Base-by-base conservation (phyloP, 495 filamentous ascomycete genomes). In the Trichoderma erinaceum region DNA sequence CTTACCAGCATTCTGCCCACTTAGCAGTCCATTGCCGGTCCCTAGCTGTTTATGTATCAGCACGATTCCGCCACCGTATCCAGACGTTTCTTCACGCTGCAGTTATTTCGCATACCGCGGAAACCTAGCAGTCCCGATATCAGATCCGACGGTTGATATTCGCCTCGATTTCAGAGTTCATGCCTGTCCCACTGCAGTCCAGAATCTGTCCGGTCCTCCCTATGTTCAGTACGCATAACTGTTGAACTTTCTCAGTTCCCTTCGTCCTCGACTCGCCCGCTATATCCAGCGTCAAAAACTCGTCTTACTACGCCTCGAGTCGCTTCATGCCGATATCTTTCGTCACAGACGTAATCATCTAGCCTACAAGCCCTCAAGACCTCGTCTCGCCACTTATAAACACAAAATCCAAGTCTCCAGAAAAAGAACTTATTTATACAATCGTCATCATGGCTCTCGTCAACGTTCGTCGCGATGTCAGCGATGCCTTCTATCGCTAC, bases 401-500 rank as follows among this genome's bases (percentile, higher is more conserved):
- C 4, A 38, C 8, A 38, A 23, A 25, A 21, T 52, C 18, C 44
- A 48, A 52, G 21, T 23, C 48, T 21, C 6, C 48, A 27, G n/a
- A 38, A 44, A 69, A 6, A 50, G 10, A 73, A 76, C 75, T 75
- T 78, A 64, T 75, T 41, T 35, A 66, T 71, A 78, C 76, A 67
- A 82, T 77, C 77, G 80, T 77, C 76, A 80, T 67, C 64, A 83
- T 83, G 80, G 90, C 89, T 80, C 78, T 82, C 77, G 84, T 99
- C 86, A 99, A 99, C 81, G 93, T 99, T 85, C 94, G 93, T 78
- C 92, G 95, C 80, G 96, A 98, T 91, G 88, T 97, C 82, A 89
- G 88, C 82, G 95, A 99, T 83, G 90, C 91, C 79, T 99, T 97
- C 90, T 99, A 99, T 81, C 95, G 95, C 80, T 99, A 99, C 88